Conservation (phyloP, 1,284 basidiomycete species). For the Blastosporella zonata region DNA sequence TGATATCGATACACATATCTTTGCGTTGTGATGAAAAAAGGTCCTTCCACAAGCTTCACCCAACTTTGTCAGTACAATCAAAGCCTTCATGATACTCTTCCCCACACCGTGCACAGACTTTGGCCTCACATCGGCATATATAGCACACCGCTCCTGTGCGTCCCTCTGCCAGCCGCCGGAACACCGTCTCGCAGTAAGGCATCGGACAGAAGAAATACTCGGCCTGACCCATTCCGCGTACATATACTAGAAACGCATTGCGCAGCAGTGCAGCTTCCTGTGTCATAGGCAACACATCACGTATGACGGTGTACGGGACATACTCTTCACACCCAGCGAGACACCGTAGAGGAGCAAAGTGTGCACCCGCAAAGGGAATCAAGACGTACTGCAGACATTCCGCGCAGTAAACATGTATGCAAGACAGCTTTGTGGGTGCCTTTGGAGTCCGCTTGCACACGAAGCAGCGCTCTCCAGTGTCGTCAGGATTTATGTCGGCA, state of each 20-base stretch:
- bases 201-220: conserved; percentile 48
- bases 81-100: conserved; percentile 32
- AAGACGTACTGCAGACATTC: conserved; percentile 46
- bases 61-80: conserved; percentile 20
- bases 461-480: conserved; percentile 29
- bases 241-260: conserved; percentile 37
- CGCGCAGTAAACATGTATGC: conserved; percentile 49
- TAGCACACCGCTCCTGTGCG: conserved; percentile 25
- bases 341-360: conserved; percentile 32
- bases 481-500: not conserved
- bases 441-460: conserved; percentile 39
- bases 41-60: not conserved
- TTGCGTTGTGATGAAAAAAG: not conserved
- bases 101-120: conserved; percentile 34
- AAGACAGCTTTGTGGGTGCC: conserved; percentile 38
- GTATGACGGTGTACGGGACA: conserved; percentile 38
- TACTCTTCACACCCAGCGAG: conserved; percentile 32
- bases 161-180: conserved; percentile 23
- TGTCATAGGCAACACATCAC: conserved; percentile 34
- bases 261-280: conserved; percentile 39
- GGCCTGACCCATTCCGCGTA: conserved; percentile 33
- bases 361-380: conserved; percentile 25
- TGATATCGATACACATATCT: not conserved
- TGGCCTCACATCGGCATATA: conserved; percentile 30
- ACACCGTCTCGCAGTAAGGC: conserved; percentile 36